Conservation (phyloP, 768 basidiomycete genomes). For the Leccinum subgranulosum region DNA sequence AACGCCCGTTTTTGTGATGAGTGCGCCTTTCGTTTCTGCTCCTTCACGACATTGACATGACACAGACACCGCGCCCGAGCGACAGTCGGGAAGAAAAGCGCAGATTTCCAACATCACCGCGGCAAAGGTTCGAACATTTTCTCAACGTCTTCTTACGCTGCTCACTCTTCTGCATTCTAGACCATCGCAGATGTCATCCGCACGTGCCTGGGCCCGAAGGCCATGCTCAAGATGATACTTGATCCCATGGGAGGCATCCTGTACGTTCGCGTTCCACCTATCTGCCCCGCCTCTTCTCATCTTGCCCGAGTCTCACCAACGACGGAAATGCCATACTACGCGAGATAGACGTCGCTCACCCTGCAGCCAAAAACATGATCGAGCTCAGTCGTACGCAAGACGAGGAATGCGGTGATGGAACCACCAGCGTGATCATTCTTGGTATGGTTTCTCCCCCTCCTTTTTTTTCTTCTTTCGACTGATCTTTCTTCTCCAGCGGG, state of each 20-base stretch:
- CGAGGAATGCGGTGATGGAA: constrained; percentile 98
- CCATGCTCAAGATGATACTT: constrained; percentile 99
- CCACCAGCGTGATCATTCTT: constrained; percentile 96
- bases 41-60: neutral
- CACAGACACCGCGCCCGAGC: constrained; percentile 87
- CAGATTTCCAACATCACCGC: constrained; percentile 97
- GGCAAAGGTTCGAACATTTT: constrained; percentile 65
- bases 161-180: constrained; percentile 35
- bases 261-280: constrained; percentile 42
- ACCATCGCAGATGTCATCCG: constrained; percentile 98
- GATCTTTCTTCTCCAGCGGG: constrained; percentile 54
- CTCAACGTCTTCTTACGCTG: no score
- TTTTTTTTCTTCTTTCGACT: neutral
- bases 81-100: constrained; percentile 92
- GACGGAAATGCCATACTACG: constrained; percentile 99
- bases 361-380: constrained; percentile 99
- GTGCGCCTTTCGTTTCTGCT: neutral
- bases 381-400: constrained; percentile 97
- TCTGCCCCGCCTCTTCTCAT: neutral
- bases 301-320: constrained; percentile 73
- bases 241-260: constrained; percentile 99
- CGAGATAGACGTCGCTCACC: constrained; percentile 98
- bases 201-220: constrained; percentile 95
- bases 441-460: constrained; percentile 48
- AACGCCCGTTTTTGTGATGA: neutral